These are phyloP conservation scores for Xylaria acuta DNA, from an alignment of 495 filamentous ascomycete genomes.

Conservation along the genomic window DNA sequence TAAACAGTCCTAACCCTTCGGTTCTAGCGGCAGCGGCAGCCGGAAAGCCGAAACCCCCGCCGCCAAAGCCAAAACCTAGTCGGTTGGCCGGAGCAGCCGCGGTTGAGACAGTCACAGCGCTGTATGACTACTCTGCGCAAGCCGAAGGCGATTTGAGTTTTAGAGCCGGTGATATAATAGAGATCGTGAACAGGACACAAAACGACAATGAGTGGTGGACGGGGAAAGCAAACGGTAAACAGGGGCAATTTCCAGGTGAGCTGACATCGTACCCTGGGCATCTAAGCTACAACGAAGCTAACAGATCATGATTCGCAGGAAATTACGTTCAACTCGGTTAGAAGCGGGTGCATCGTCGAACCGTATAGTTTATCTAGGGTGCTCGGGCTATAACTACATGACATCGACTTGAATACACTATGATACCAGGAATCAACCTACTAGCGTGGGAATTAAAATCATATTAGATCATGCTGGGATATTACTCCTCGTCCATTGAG, in stretches of 20 bases:
- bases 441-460: background rate
- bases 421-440: background rate
- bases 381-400: background rate
- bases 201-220: constrained; percentile 99
- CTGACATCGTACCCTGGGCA: constrained; percentile 23
- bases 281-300: constrained; percentile 14
- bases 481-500: background rate
- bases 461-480: background rate
- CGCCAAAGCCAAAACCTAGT: constrained; percentile 88
- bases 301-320: constrained; percentile 26
- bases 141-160: constrained; percentile 96
- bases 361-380: background rate
- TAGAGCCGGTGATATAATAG: constrained; percentile 86
- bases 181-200: constrained; percentile 77
- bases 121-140: constrained; percentile 97
- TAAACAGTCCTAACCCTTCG: constrained; percentile 42
- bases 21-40: constrained; percentile 69
- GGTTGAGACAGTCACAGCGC: constrained; percentile 76
- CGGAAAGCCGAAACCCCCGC: constrained; percentile 85
- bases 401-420: constrained; percentile 7
- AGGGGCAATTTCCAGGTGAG: constrained; percentile 95
- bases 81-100: constrained; percentile 68
- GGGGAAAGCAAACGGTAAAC: constrained; percentile 74
- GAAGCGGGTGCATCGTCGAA: constrained; percentile 19
- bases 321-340: constrained; percentile 42